Conservation (phyloP, 2,329 filamentous ascomycete species). For the Dothistroma septosporum region DNA sequence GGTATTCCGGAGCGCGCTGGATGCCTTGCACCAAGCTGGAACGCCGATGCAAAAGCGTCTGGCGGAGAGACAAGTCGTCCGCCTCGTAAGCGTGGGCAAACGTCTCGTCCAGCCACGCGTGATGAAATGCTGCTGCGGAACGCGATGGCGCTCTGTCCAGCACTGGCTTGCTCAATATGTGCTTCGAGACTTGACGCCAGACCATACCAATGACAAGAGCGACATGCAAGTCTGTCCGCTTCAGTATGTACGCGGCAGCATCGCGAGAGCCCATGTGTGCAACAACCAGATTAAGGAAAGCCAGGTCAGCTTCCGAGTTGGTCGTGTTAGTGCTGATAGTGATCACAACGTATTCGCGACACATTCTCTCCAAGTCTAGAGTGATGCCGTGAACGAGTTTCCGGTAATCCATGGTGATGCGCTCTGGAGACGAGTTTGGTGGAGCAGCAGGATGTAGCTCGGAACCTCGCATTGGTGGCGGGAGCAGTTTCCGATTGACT, state of each 20-base stretch:
- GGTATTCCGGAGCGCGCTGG: background rate
- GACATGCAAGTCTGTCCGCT: constrained; percentile 7
- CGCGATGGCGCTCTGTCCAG: constrained; percentile 6
- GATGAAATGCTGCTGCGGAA: constrained; percentile 2
- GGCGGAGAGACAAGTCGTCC: constrained; percentile 3
- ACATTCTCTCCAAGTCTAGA: background rate
- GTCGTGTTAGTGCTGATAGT: background rate
- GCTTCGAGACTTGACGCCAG: constrained; percentile 7
- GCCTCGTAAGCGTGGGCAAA: background rate
- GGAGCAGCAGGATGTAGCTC: background rate
- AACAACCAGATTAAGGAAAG: constrained; percentile 5
- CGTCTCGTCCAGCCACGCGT: constrained; percentile 7
- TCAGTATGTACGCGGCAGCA: constrained; percentile 3
- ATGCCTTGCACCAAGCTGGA: background rate
- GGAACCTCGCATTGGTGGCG: background rate
- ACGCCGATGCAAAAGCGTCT: background rate
- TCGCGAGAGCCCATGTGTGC: constrained; percentile 8
- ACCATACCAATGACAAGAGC: constrained; percentile 10
- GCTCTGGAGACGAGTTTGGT: background rate
- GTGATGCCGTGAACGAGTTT: background rate
- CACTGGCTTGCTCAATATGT: constrained; percentile 6
- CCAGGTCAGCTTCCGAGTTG: background rate
- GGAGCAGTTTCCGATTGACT: background rate
- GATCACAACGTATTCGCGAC: background rate
- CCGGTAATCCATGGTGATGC: background rate